Base-by-base conservation (phyloP, 2,329 filamentous ascomycete genomes). In the Colletotrichum gigasporum region DNA sequence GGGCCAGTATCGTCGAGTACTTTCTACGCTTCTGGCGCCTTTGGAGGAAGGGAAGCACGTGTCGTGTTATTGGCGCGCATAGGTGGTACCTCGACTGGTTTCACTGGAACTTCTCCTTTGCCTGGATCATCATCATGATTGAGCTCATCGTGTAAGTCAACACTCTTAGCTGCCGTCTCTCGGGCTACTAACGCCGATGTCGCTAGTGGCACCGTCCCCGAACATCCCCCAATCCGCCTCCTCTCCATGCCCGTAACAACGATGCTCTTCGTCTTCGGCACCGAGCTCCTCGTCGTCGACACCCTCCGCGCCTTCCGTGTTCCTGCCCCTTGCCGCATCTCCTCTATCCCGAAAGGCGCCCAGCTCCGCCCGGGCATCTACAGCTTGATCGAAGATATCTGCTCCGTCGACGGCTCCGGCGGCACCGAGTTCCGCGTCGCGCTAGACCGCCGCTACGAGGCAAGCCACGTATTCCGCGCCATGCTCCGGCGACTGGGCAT, bases 71-170 rank as follows among this genome's bases (percentile, higher is more conserved):
- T 24, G 72, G 72, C 5, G 72, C 71, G 3, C 59, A 68, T 16
- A 51, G 67, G 30, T 63, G 64, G 67, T 75, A 83, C 71, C 76
- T 87, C 14, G 85, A 87, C 63, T 86, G 80, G 77, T 86, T 87
- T 71, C 85, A 87, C 61, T 86, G 84, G 84, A 85, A 85, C 67
- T 80, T 85, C 45, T 81, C 80, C 3, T 69, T 85, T 3, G 83
- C 80, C 11, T 86, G 84, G 83, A 77, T 85, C 48, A 80, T 85
- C 60, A 79, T 87, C 69, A 85, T 86, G 82, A 77, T 85, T 50
- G 83, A 86, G 68, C 76, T 86, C 20, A 84, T 87, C 67, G 79
- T 84, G 71, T 74, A 69, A 69, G 72, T 67, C 2, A n/a, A n/a
- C n/a, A n/a, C n/a, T n/a, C n/a, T n/a, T n/a, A n/a, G n/a, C n/a